Percentiles rank a stretch among this genome's conserved stretches.
phyloP scores from a whole-genome alignment of 768 basidiomycete species.

The Daedalea quercina region DNA sequence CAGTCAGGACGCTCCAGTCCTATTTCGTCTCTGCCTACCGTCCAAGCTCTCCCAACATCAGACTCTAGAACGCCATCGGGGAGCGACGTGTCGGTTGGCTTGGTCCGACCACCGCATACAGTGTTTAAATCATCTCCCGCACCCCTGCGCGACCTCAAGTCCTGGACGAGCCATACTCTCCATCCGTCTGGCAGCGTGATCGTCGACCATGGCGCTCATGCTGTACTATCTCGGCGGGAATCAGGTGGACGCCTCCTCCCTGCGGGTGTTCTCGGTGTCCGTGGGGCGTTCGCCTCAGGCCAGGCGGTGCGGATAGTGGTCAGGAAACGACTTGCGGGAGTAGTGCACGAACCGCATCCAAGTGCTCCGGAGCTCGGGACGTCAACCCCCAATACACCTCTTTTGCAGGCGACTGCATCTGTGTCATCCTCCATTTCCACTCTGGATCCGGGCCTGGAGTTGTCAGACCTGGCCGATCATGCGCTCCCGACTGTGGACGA shows the following conservation, averaged over 20 bases:
- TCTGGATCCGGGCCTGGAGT: constrained; percentile 17
- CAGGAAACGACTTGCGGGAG: constrained; percentile 26
- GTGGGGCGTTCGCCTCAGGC: constrained; percentile 87
- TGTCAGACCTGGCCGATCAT: neutral
- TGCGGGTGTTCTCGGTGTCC: constrained; percentile 81
- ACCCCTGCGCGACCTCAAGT: constrained; percentile 83
- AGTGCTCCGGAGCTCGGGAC: constrained; percentile 33
- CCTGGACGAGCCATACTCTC: constrained; percentile 96
- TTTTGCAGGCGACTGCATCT: constrained; percentile 33
- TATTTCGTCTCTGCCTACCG: neutral
- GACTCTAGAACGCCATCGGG: neutral
- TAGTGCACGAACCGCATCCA: constrained; percentile 16
- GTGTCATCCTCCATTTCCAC: constrained; percentile 40
- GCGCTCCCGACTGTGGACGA: constrained; percentile 10
- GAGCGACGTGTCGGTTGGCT: constrained; percentile 2
- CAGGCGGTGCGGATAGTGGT: constrained; percentile 88
- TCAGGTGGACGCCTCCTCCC: constrained; percentile 91
- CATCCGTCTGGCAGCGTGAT: constrained; percentile 83
- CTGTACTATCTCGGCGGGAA: constrained; percentile 76
- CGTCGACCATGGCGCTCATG: constrained; percentile 85
- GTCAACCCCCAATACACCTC: constrained; percentile 55
- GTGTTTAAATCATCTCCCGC: constrained; percentile 68
- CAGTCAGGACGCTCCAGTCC: constrained; percentile 20
- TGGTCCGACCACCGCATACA: constrained; percentile 67
- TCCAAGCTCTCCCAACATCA: constrained; percentile 8